Conservation (phyloP, 2,329 filamentous ascomycete genomes). For the Talaromyces sp. region DNA sequence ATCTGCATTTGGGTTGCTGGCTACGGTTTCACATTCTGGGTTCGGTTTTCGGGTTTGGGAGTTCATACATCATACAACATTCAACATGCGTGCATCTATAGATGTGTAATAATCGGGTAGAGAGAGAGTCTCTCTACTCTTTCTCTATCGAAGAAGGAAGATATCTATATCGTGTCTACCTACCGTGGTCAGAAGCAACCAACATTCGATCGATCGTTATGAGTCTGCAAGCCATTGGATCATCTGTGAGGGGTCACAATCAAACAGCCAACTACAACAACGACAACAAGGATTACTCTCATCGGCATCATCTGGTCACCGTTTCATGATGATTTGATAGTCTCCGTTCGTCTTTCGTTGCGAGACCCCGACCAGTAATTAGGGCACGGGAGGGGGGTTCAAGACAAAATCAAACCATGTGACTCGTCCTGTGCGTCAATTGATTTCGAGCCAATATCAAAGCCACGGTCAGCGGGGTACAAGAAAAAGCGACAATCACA, state of each 20-base stretch:
- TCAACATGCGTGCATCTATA: background rate
- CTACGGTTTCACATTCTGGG: background rate
- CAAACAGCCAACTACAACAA: no score
- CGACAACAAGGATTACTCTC: background rate
- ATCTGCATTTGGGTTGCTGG: conserved; percentile 1
- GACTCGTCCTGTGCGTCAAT: background rate
- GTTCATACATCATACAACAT: background rate
- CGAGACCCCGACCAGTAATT: background rate
- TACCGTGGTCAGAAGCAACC: background rate
- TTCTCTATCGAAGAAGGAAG: background rate
- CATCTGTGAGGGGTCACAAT: no score
- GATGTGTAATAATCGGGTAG: background rate
- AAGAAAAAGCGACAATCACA: background rate
- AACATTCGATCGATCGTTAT: background rate
- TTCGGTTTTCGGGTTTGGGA: background rate
- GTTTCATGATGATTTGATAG: background rate
- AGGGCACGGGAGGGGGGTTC: conserved; percentile 5
- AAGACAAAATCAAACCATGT: background rate
- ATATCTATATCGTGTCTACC: background rate
- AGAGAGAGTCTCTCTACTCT: background rate
- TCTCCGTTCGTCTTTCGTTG: background rate
- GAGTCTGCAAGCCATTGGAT: background rate
- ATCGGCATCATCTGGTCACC: background rate
- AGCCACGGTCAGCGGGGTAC: background rate
- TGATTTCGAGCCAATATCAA: background rate